A percentile compares a stretch with the other conserved stretches of the same genome.
Evolutionary conservation across 345 rosid genomes (phyloP).

Genomic region (Hypericum perforatum): DNA sequence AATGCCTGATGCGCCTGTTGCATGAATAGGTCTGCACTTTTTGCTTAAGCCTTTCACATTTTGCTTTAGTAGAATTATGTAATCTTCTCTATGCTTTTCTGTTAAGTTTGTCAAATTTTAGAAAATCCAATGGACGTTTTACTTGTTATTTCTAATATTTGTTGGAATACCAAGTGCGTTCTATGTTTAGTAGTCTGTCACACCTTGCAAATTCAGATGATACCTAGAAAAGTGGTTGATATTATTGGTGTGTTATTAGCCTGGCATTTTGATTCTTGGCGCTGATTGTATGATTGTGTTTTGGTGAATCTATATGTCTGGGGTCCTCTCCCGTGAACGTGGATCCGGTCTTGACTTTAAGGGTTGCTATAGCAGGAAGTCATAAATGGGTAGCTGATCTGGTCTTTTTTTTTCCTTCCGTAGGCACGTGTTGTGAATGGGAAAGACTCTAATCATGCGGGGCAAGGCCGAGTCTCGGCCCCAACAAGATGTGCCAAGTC

Average conservation of each 20-base stretch:
- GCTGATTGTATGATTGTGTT: too few species aligned
- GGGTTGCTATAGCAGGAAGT: slow-evolving; percentile 1
- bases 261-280: too few species aligned
- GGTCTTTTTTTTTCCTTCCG: slow-evolving; percentile 2
- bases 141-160: neutral
- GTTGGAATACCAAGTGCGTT: neutral
- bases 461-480: slow-evolving; percentile 19
- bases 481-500: slow-evolving; percentile 19
- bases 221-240: too few species aligned
- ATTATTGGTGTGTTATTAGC: too few species aligned
- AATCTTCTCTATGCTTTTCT: neutral
- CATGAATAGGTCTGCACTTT: too few species aligned
- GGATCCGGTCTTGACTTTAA: neutral
- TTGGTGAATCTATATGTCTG: too few species aligned
- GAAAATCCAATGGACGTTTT: neutral
- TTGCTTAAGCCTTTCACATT: too few species aligned
- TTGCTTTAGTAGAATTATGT: too few species aligned
- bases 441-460: slow-evolving; percentile 35
- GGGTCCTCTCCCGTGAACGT: too few species aligned
- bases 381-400: neutral
- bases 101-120: slow-evolving; percentile 8
- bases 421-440: slow-evolving; percentile 37
- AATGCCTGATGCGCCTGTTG: too few species aligned
- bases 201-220: too few species aligned
- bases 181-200: too few species aligned